Base-by-base conservation (phyloP, 2,329 filamentous ascomycete genomes). In the Fusarium continuum region DNA sequence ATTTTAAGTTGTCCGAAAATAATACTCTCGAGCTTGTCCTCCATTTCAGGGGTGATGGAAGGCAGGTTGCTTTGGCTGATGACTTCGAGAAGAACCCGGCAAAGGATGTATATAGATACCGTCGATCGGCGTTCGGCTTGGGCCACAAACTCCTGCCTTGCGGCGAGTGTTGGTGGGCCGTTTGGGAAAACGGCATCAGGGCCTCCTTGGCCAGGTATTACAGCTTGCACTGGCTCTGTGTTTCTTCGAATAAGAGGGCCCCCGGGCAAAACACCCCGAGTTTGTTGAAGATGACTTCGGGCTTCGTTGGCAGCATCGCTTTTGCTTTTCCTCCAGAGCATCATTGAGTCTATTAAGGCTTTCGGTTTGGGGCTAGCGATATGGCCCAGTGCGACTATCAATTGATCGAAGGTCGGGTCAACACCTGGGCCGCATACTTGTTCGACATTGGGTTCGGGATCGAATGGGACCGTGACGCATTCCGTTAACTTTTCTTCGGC, bases 281-380 rank as follows among this genome's bases (percentile, higher is more conserved):
- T 74, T 50, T 87, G 84, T 65, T 87, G 85, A 19, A 88, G 76
- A 69, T 87, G 82, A 38, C 66, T 76, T 19, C 87, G 82, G 23
- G 90, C 89, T 63, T 89, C 86, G 68, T 87, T 89, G 23, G 93
- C 93, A 19, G 90, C 88, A 76, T 98, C 94, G 65, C 93, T 96
- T 79, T 98, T 98, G 65, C 88, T 91, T 77, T 97, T 98, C 52
- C 95, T 88, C 95, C 95, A 99, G 26, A 96, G 85, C 92, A 99
- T 99, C 75, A 99, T 93, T 17, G 92, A 93, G 76, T 99, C 95
- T 71, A 99, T 97, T 46, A 99, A 79, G 6, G 93, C 91, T 74
- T 96, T 98, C 6, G 96, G 96, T 73, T 96, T 96, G 67, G 93
- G 91, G 56, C 92, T 91, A 48, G 94, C 92, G 72, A 99, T 97